Percentiles rank a stretch among this genome's conserved stretches.
Evolutionary conservation across 352 stramenopile species (phyloP).

Genomic region (Globisporangium recalcitrans): DNA sequence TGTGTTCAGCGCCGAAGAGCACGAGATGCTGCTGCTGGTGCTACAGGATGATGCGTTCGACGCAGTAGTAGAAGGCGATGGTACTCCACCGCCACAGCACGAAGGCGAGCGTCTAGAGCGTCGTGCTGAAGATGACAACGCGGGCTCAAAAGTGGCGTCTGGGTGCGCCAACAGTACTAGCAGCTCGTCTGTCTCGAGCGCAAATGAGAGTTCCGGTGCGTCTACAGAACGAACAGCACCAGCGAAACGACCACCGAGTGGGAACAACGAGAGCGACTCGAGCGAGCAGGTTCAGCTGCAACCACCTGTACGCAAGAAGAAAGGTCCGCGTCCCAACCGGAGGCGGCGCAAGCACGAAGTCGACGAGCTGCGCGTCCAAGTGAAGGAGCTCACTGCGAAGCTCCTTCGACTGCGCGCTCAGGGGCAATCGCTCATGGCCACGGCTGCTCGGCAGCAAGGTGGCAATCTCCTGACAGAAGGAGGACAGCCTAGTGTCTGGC

Average conservation of each 20-base stretch:
- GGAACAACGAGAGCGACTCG: background rate
- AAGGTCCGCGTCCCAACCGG: background rate
- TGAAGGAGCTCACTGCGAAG: background rate
- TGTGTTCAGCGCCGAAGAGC: background rate
- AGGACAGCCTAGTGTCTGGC: conserved; percentile 16
- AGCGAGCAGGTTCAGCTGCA: background rate
- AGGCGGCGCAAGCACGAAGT: conserved; percentile 1
- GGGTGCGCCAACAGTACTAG: background rate
- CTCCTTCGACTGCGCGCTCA: background rate
- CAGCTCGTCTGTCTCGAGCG: background rate
- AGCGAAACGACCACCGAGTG: background rate
- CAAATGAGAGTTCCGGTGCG: background rate
- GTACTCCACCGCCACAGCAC: background rate
- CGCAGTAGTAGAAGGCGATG: background rate
- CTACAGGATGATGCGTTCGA: background rate
- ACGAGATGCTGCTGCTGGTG: background rate
- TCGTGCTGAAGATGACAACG: background rate
- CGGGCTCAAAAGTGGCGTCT: background rate
- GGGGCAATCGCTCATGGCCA: background rate
- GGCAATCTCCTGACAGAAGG: background rate
- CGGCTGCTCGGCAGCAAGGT: background rate
- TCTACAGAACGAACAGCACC: background rate
- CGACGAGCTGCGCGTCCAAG: background rate
- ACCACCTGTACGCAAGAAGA: background rate
- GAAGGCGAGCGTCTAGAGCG: no score